Evolutionary conservation across 1,139 yeast species (phyloP).

Genomic region (Saccharomyces hybrid): DNA sequence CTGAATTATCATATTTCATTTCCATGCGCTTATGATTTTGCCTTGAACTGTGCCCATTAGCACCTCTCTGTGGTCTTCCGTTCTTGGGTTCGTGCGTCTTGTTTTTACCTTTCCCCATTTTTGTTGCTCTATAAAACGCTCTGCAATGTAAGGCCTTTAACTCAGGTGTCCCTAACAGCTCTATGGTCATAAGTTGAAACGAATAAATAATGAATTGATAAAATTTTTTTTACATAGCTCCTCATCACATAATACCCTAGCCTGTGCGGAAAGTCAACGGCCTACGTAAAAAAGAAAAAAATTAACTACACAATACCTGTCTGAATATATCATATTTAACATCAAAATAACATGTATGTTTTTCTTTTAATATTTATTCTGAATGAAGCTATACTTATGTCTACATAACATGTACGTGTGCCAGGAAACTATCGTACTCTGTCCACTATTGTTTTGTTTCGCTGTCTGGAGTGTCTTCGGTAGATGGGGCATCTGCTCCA

Average conservation of each 20-base stretch:
- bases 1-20: slow-evolving; percentile 29
- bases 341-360: background rate
- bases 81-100: slow-evolving; percentile 41
- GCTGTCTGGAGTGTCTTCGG: slow-evolving; percentile 2
- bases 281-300: background rate
- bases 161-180: background rate
- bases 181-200: background rate
- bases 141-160: background rate
- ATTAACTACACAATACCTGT: background rate
- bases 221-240: background rate
- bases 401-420: background rate
- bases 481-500: slow-evolving; percentile 25
- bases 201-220: background rate
- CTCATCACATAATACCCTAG: background rate
- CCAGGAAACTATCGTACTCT: background rate
- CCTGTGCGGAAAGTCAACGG: background rate
- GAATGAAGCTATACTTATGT: background rate
- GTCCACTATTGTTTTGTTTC: background rate
- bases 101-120: slow-evolving; percentile 43
- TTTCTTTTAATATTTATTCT: background rate
- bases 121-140: background rate
- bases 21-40: slow-evolving; percentile 43
- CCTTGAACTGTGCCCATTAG: slow-evolving; percentile 54
- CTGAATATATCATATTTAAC: background rate
- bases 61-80: slow-evolving; percentile 35